phyloP scores from a whole-genome alignment of 2,329 filamentous ascomycete species.

The Talaromyces piceae region DNA sequence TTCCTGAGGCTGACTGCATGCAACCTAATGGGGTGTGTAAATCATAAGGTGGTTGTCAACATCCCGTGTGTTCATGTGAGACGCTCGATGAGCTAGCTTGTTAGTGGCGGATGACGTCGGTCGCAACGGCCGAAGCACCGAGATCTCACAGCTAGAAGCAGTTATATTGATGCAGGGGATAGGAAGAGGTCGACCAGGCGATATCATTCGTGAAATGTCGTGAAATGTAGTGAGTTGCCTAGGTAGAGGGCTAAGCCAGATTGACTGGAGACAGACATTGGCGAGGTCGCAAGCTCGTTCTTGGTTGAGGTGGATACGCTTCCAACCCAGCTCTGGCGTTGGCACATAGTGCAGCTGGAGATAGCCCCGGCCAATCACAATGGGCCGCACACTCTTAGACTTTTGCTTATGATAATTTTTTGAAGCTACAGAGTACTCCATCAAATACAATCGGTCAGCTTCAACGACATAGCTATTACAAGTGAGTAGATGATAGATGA shows the following conservation, averaged over 20 bases:
- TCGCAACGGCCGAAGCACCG: neutral
- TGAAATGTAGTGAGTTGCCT: neutral
- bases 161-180: neutral
- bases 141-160: neutral
- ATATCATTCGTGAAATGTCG: neutral
- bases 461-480: too few species aligned
- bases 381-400: neutral
- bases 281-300: neutral
- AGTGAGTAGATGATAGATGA: neutral
- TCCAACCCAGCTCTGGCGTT: too few species aligned
- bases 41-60: neutral
- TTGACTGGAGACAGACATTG: neutral
- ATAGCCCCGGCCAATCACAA: neutral
- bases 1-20: slow-evolving; percentile 1
- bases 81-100: neutral
- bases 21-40: slow-evolving; percentile 3
- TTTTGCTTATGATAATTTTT: slow-evolving; percentile 1
- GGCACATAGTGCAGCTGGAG: too few species aligned
- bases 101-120: slow-evolving; percentile 12
- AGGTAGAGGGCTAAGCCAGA: neutral
- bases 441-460: too few species aligned
- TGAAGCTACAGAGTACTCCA: too few species aligned
- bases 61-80: neutral
- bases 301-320: neutral
- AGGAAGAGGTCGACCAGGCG: neutral